Evolutionary conservation across 208 protist genomes (phyloP), one percentile per base, ranked within the genome.

Genomic region (Crithidia thermophila): DNA sequence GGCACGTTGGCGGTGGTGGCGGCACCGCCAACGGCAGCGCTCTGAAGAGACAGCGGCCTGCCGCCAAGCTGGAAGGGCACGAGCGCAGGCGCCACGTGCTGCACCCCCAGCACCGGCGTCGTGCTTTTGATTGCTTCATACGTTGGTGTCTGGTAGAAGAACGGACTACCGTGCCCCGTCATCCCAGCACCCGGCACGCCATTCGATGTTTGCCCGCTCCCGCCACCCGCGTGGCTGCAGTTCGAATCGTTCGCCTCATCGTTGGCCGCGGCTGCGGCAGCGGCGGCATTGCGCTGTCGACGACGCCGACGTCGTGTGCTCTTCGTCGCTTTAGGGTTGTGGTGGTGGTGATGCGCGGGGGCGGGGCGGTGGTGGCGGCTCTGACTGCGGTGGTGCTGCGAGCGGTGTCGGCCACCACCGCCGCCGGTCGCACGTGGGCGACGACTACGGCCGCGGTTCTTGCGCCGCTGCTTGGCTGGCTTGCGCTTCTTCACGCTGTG

Each of bases 41-140:
- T 49, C 13, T 59, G 47, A 20, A 69, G 43, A 21, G 51, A 27
- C 5, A 39, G 1, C 23, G 45, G 23, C 11, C 51, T 20, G 18
- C 49, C 52, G 9, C 55, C 65, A 10, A 74, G 52, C 25, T 53
- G 51, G 37, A 67, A 49, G 20, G 59, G 67, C 37, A 56, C 67
- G 25, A 49, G 8, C 5, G 63, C 49, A 0, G 79, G 79, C 6
- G 61, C 74, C 42, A 84, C 36, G 45, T 78, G 73, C 40, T 75
- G 68, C n/a, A 65, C 69, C 9, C 55, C 51, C 4, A 78, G 45
- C 25, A 77, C 67, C 23, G 70, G 72, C 1, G 53, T 75, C 2
- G 79, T 72, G 46, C 57, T 84, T 62, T 84, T 81, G 67, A 93
- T 93, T 5, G 83, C 87, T 31, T 85, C 76, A 49, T 93, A 93